These are phyloP conservation scores for Pythium vanterpoolii DNA, from an alignment of 352 stramenopile species.

Conservation along the genomic window DNA sequence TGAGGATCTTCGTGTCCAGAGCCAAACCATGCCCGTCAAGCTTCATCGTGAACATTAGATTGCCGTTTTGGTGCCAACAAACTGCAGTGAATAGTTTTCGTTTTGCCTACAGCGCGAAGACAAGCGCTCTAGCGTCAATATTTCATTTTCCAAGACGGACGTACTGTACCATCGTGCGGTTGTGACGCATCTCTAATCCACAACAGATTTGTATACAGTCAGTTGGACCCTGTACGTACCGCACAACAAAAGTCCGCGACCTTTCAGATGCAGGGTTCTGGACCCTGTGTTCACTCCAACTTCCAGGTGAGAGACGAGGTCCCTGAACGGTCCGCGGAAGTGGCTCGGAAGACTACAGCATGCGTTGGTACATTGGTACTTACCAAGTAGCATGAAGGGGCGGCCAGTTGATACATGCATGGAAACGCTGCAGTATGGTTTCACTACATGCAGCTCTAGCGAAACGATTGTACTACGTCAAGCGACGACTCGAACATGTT, in stretches of 20 bases:
- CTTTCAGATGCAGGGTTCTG: too few species aligned
- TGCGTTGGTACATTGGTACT: neutral
- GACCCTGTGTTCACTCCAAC: neutral
- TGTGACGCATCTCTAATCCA: neutral
- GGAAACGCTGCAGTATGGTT: too few species aligned
- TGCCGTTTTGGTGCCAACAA: neutral
- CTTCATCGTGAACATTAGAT: neutral
- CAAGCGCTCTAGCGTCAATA: neutral
- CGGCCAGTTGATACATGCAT: neutral
- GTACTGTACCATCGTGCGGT: neutral
- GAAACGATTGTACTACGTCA: neutral
- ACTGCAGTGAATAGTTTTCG: neutral
- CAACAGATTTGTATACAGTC: constrained; percentile 12
- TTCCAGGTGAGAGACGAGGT: neutral
- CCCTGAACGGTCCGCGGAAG: neutral
- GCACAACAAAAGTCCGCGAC: constrained; percentile 7
- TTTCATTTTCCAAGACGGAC: neutral
- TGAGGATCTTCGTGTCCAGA: neutral
- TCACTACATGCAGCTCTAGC: too few species aligned
- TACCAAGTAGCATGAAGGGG: neutral
- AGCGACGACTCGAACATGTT: neutral
- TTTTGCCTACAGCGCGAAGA: neutral
- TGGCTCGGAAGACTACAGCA: neutral
- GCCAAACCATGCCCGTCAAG: neutral
- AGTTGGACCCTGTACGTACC: constrained; percentile 11